A percentile compares a stretch with the other conserved stretches of the same genome.
Evolutionary conservation across 2,329 filamentous ascomycete species (phyloP).

Genomic region (Aureobasidium pullulans): DNA sequence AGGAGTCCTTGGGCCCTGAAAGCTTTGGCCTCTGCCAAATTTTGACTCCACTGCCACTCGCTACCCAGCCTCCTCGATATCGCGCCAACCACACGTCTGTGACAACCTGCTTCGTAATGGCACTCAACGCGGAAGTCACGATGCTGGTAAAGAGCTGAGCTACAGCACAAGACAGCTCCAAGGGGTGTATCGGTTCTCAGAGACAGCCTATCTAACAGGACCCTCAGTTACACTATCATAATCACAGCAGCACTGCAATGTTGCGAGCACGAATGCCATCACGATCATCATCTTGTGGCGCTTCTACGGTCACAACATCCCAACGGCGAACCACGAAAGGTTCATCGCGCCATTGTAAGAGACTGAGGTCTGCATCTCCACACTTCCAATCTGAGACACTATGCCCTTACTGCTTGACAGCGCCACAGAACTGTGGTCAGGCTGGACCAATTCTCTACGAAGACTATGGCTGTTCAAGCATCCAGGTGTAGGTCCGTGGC

Average conservation of each 20-base stretch:
- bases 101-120: not conserved
- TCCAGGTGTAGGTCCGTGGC: not conserved
- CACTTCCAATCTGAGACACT: not conserved
- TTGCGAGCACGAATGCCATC: not conserved
- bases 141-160: too few species aligned
- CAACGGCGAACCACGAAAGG: constrained; percentile 5
- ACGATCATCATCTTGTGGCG: not conserved
- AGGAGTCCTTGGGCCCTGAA: not conserved
- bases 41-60: not conserved
- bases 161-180: too few species aligned
- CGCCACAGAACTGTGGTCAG: not conserved
- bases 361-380: not conserved
- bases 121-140: too few species aligned
- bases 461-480: too few species aligned
- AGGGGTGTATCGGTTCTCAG: too few species aligned
- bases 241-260: too few species aligned
- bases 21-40: not conserved
- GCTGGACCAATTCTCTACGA: not conserved
- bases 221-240: too few species aligned
- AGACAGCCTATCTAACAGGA: too few species aligned
- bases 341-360: not conserved
- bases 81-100: not conserved
- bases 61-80: not conserved
- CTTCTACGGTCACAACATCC: not conserved
- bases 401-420: not conserved